Evolutionary conservation across 768 basidiomycete species (phyloP).

Genomic region (Tulasnella sp.): DNA sequence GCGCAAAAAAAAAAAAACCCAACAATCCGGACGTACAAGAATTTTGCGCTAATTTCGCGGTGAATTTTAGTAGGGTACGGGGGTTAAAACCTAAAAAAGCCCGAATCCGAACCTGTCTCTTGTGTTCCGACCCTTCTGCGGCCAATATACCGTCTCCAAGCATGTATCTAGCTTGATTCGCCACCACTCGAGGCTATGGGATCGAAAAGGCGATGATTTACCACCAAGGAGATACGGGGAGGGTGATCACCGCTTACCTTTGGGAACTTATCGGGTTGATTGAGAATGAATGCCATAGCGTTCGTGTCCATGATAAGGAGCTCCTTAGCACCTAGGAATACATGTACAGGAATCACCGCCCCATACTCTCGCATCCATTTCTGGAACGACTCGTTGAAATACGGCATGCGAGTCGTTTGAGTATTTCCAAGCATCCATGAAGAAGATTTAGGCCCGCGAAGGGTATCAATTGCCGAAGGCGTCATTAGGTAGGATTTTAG

Average conservation of each 20-base stretch:
- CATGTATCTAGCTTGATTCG: neutral
- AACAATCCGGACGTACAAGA: neutral
- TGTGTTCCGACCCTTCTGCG: neutral
- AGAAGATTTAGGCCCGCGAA: too few relatives aligned
- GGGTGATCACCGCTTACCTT: neutral
- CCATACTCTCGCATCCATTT: slow-evolving; percentile 6
- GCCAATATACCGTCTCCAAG: neutral
- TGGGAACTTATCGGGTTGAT: slow-evolving; percentile 4
- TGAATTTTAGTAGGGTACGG: too few relatives aligned
- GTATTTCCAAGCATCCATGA: too few relatives aligned
- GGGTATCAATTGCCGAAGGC: too few relatives aligned
- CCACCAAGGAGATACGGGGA: too few relatives aligned
- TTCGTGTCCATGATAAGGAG: slow-evolving; percentile 1
- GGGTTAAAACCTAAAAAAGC: neutral
- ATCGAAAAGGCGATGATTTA: too few relatives aligned
- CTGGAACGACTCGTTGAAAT: too few relatives aligned
- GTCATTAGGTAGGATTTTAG: too few relatives aligned
- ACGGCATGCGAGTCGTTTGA: too few relatives aligned
- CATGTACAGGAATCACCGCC: slow-evolving; percentile 1
- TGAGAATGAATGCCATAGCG: slow-evolving; percentile 7
- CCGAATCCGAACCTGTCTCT: neutral
- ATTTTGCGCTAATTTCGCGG: neutral
- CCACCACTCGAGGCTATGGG: neutral
- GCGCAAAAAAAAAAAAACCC: neutral
- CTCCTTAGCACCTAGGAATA: neutral